phyloP scores from a whole-genome alignment of 2,329 filamentous ascomycete species.

The Cordyceps cicadae region DNA sequence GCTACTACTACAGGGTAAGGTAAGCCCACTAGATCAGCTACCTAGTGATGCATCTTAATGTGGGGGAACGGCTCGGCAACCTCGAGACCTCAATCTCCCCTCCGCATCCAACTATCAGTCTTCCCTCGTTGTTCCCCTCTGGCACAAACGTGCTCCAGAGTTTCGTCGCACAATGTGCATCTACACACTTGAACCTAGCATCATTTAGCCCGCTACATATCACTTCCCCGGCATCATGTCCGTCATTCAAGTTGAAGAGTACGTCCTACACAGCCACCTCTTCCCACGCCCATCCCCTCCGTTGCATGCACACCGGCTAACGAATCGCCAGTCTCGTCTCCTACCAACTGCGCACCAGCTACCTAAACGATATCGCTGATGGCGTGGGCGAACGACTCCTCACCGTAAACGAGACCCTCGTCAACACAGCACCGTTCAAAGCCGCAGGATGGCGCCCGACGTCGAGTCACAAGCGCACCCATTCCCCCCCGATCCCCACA shows the following conservation, averaged over 20 bases:
- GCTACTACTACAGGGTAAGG: no score
- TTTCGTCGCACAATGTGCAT: not conserved
- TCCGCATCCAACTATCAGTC: not conserved
- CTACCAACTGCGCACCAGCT: conserved; percentile 73
- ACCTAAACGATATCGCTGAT: conserved; percentile 71
- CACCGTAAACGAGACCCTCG: conserved; percentile 67
- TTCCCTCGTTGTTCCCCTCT: not conserved
- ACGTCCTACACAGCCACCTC: conserved; percentile 14
- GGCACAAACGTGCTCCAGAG: not conserved
- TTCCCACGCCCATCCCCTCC: not conserved
- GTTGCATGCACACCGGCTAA: not conserved
- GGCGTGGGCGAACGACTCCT: conserved; percentile 79
- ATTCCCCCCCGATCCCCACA: conserved; percentile 79
- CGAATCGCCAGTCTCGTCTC: conserved; percentile 56
- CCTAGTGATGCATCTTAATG: not conserved
- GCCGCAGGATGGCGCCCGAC: conserved; percentile 72
- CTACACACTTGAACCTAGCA: not conserved
- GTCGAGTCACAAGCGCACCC: conserved; percentile 68
- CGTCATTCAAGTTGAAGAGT: conserved; percentile 38
- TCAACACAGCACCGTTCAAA: conserved; percentile 76
- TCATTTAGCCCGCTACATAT: not conserved
- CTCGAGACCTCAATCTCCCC: not conserved
- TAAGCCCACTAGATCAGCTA: not conserved
- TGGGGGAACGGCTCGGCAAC: not conserved
- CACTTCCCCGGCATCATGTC: conserved; percentile 25